Evolutionary conservation across 1,139 yeast species (phyloP), one percentile per base, ranked within the genome.

Genomic region (Protomyces inundatus): DNA sequence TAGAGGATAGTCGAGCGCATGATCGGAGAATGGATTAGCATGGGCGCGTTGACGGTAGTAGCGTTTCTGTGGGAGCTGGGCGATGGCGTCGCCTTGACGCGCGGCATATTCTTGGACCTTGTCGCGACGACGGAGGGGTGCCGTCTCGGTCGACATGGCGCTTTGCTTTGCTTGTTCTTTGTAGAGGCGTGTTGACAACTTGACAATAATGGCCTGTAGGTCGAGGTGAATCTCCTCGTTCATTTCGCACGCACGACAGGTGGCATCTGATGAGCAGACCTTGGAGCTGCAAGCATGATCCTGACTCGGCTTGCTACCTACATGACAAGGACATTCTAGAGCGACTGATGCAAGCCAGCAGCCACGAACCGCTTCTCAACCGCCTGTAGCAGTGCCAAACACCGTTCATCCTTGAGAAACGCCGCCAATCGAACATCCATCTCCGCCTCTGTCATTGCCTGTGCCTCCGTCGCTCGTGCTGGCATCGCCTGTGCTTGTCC

Each of bases 41-140:
- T 93, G 99, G 1, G 98, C 98, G 74, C 99, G 80, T 76, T 93
- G 99, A 74, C 99, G 83, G 75, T 93, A 95, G 74, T 82, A 93
- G 71, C 93, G 82, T 75, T 95, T 95, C 76, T 88, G 58, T 33
- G 62, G 62, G n/a, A 58, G 36, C 34, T 58, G 62, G 3, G 62
- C 55, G 14, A 58, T 37, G 30, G 40, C 62, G 12, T 58, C 62
- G 45, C 60, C 60, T 4, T 51, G 37, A 4, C 62, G 30, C 12
- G 34, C 39, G 10, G 62, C 62, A 32, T 51, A 58, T 3, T 56
- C 54, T 35, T 58, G 51, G 23, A 58, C 62, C n/a, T 55, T 45
- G 9, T 58, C 62, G 10, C 62, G 23, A 30, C 54, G 53, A 33
- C 39, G 32, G 10, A 45, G n/a, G 5, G 50, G 14, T 32, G 32